Evolutionary conservation across 257 asterid genomes (phyloP).

Genomic region (Plectranthus barbatus): DNA sequence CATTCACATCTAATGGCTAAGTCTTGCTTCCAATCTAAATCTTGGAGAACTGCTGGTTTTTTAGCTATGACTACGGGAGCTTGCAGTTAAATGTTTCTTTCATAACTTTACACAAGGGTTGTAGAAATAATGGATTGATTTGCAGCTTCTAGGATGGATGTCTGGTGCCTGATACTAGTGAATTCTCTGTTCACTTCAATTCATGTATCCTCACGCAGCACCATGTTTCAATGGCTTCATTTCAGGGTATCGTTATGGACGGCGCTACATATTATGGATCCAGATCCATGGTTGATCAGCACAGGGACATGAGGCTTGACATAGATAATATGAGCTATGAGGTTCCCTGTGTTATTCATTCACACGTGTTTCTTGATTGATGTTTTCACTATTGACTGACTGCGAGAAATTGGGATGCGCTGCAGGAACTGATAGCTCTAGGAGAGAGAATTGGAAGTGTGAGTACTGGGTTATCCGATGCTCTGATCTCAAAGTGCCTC

Average conservation of each 20-base stretch:
- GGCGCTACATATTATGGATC: constrained; percentile 44
- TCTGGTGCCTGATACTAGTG: background rate
- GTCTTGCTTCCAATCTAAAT: background rate
- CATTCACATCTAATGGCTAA: background rate
- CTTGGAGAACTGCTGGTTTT: background rate
- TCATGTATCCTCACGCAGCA: background rate
- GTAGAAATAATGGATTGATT: background rate
- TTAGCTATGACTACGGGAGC: background rate
- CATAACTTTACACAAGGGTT: background rate
- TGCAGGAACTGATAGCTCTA: constrained; percentile 82
- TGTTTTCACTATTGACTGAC: background rate
- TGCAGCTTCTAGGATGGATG: background rate
- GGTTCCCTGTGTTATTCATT: constrained; percentile 27
- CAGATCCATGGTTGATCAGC: constrained; percentile 50
- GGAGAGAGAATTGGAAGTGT: constrained; percentile 80
- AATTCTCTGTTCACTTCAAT: background rate
- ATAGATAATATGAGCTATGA: constrained; percentile 75
- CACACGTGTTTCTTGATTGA: background rate
- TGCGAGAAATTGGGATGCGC: background rate
- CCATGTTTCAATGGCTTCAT: background rate
- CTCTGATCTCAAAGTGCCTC: constrained; percentile 42
- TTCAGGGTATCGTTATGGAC: constrained; percentile 45
- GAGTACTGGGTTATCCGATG: constrained; percentile 65
- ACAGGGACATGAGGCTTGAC: constrained; percentile 75
- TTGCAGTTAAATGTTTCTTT: background rate